Conservation (phyloP, 768 basidiomycete species). For the Suillus clintonianus region DNA sequence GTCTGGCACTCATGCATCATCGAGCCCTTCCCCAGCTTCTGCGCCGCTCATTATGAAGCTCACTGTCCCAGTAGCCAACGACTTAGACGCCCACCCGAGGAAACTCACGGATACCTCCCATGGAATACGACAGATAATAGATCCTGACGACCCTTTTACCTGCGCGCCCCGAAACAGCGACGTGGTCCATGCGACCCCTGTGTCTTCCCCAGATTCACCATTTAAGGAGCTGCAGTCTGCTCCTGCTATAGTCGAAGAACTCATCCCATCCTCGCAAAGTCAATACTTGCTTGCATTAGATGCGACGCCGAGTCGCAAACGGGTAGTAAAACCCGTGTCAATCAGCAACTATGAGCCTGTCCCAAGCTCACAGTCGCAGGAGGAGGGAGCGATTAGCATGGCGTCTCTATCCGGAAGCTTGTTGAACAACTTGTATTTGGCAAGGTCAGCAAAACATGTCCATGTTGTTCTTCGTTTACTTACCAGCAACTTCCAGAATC, state of each 20-base stretch:
- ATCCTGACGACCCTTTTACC: constrained; percentile 1
- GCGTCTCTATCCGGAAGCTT: background rate
- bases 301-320: constrained; percentile 37
- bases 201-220: background rate
- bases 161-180: background rate
- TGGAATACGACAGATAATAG: background rate
- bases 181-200: background rate
- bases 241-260: constrained; percentile 4
- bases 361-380: constrained; percentile 34
- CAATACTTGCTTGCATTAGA: constrained; percentile 34
- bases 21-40: background rate
- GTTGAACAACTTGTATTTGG: background rate
- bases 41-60: background rate
- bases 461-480: constrained; percentile 4
- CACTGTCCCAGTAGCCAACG: background rate
- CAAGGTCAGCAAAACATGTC: constrained; percentile 15
- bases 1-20: background rate
- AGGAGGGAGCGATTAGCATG: constrained; percentile 27
- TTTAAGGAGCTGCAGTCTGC: background rate
- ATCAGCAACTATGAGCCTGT: constrained; percentile 13
- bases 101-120: background rate
- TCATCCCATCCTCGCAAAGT: constrained; percentile 32
- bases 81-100: background rate
- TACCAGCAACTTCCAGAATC: constrained; percentile 3
- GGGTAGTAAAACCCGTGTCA: constrained; percentile 21